Percentiles rank a stretch among this genome's conserved stretches.
These are phyloP conservation scores for Claviceps humidiphila DNA, from an alignment of 2,329 filamentous ascomycete species.

Conservation along the genomic window DNA sequence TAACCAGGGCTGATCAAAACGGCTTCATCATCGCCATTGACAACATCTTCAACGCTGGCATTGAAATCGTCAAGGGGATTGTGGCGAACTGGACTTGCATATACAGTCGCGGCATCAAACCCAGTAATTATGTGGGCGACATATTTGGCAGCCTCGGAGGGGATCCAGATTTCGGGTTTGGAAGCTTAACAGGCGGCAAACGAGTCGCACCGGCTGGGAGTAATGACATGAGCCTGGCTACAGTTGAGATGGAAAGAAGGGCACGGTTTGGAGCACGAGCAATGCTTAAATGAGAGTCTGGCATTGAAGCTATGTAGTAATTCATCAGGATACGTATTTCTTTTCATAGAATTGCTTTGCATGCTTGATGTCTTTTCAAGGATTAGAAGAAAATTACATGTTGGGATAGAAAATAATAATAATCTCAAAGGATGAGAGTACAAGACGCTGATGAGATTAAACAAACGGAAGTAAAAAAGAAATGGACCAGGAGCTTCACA, in stretches of 20 bases:
- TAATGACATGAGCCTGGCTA: slow-evolving; percentile 10
- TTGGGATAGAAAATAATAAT: too few species aligned
- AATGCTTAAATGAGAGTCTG: slow-evolving; percentile 9
- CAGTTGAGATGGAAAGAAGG: slow-evolving; percentile 17
- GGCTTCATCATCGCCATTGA: slow-evolving; percentile 48
- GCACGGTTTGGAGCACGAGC: slow-evolving; percentile 12
- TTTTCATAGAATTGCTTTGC: too few species aligned
- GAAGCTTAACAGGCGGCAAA: slow-evolving; percentile 28
- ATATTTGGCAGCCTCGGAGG: slow-evolving; percentile 58
- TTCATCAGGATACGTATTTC: too few species aligned
- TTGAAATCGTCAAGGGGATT: slow-evolving; percentile 52
- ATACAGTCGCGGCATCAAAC: slow-evolving; percentile 42
- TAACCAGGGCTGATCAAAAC: slow-evolving; percentile 47
- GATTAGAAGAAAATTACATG: too few species aligned
- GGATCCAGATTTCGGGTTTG: slow-evolving; percentile 49
- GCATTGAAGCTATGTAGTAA: neutral
- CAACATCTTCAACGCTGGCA: slow-evolving; percentile 55
- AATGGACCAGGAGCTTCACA: neutral
- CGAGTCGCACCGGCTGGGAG: slow-evolving; percentile 14
- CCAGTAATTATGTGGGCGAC: slow-evolving; percentile 56
- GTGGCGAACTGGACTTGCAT: slow-evolving; percentile 44
- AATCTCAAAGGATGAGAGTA: too few species aligned
- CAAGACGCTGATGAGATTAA: too few species aligned
- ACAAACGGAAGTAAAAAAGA: too few species aligned
- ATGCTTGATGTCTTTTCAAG: too few species aligned